Conservation (phyloP, 345 rosid species). For the Jatropha curcas region DNA sequence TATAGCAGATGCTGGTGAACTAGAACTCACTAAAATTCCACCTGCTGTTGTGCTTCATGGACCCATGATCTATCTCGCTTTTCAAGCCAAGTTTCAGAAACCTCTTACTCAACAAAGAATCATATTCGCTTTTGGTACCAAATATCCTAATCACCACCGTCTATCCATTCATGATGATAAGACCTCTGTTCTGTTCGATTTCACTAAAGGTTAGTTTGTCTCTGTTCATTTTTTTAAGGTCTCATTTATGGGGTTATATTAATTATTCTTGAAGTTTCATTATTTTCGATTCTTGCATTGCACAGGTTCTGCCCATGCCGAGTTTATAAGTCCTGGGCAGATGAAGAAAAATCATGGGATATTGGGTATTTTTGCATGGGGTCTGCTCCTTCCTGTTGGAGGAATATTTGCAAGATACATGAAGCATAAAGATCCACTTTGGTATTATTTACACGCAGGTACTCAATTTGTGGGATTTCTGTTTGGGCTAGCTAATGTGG, state of each 20-base stretch:
- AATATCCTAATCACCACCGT: slow-evolving; percentile 50
- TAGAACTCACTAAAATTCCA: slow-evolving; percentile 64
- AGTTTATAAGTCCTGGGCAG: slow-evolving; percentile 33
- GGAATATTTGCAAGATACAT: slow-evolving; percentile 78
- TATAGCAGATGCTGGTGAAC: slow-evolving; percentile 67
- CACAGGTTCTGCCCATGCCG: slow-evolving; percentile 44
- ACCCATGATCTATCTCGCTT: slow-evolving; percentile 75
- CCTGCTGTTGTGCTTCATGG: slow-evolving; percentile 71
- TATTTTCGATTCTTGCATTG: not conserved
- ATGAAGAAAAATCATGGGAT: slow-evolving; percentile 72
- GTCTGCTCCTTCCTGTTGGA: slow-evolving; percentile 70
- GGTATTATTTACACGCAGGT: slow-evolving; percentile 76
- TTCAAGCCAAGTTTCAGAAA: slow-evolving; percentile 62
- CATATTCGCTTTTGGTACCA: slow-evolving; percentile 65
- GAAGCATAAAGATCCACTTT: slow-evolving; percentile 79
- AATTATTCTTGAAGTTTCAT: no score
- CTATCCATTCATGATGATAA: slow-evolving; percentile 66
- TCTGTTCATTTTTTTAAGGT: not conserved
- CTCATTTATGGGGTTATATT: no score
- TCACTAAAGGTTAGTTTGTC: slow-evolving; percentile 50
- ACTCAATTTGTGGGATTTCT: slow-evolving; percentile 71
- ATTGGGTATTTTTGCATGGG: slow-evolving; percentile 75
- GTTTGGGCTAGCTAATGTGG: slow-evolving; percentile 56
- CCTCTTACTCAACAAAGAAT: slow-evolving; percentile 57
- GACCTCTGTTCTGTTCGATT: slow-evolving; percentile 66